These are phyloP conservation scores for Brachypodium distachyon DNA, from an alignment of 202 grass and related monocot genomes.

Conservation along the genomic window DNA sequence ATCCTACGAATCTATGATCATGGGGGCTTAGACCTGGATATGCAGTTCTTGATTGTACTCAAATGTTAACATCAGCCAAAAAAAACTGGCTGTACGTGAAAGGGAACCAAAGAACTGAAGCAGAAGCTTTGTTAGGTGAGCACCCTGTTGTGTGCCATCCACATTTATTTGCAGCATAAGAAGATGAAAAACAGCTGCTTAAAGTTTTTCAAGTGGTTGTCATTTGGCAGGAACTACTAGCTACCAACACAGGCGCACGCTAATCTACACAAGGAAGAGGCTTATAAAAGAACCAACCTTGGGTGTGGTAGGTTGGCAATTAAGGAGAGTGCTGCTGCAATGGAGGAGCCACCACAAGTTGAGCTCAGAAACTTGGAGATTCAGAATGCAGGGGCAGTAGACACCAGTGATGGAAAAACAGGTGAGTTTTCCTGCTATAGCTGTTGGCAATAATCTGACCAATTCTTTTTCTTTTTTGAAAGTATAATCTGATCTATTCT, in stretches of 20 bases:
- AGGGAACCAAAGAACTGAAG: not conserved
- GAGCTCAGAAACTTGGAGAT: constrained; percentile 18
- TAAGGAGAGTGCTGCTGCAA: constrained; percentile 1
- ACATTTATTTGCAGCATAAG: constrained; percentile 6
- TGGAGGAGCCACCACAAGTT: constrained; percentile 34
- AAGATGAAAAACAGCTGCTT: not conserved
- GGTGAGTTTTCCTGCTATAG: not conserved
- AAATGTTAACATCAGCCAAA: not conserved
- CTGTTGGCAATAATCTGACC: not conserved
- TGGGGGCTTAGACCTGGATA: too few species aligned
- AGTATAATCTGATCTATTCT: not conserved
- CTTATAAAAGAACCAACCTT: not conserved
- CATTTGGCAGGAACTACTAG: constrained; percentile 15
- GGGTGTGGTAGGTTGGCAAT: constrained; percentile 36
- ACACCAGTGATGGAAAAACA: not conserved
- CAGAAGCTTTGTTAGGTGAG: not conserved
- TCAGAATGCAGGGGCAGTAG: not conserved
- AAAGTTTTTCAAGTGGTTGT: constrained; percentile 10
- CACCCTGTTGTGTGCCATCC: not conserved
- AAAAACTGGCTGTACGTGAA: not conserved
- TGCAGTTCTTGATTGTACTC: too few species aligned
- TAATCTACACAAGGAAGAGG: constrained; percentile 12
- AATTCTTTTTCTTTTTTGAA: too few species aligned
- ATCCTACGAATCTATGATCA: too few species aligned
- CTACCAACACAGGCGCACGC: constrained; percentile 12